phyloP scores from a whole-genome alignment of 148 eudicot species.

The Talinum fruticosum region DNA sequence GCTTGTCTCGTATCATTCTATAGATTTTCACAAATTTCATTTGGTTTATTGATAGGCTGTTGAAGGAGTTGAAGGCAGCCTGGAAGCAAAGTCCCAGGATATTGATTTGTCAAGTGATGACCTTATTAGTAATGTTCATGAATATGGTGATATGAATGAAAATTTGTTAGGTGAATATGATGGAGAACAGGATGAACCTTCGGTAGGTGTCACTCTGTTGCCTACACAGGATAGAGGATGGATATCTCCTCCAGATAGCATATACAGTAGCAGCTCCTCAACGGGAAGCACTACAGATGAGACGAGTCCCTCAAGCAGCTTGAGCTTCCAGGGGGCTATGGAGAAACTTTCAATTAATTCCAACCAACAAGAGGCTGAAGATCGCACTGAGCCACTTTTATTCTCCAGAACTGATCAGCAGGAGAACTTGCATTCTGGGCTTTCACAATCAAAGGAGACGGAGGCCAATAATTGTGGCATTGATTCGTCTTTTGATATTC shows the following conservation, averaged over 20 bases:
- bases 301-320: conserved; percentile 40
- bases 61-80: conserved; percentile 81
- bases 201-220: conserved; percentile 29
- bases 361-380: conserved; percentile 33
- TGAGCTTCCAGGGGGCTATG: conserved; percentile 40
- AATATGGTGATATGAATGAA: conserved; percentile 42
- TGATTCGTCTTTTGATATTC: conserved; percentile 18
- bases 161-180: conserved; percentile 36
- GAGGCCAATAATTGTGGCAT: conserved; percentile 28
- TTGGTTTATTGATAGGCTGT: conserved; percentile 57
- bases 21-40: neutral
- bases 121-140: conserved; percentile 36
- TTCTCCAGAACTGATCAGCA: conserved; percentile 29
- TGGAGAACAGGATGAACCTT: conserved; percentile 40
- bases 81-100: conserved; percentile 61
- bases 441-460: conserved; percentile 31
- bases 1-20: neutral
- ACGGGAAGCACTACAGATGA: conserved; percentile 46
- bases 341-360: conserved; percentile 34
- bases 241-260: conserved; percentile 90
- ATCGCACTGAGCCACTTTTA: conserved; percentile 18
- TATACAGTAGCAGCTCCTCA: conserved; percentile 56
- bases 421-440: conserved; percentile 22
- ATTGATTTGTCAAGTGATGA: conserved; percentile 47
- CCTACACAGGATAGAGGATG: conserved; percentile 66